A percentile compares a stretch with the other conserved stretches of the same genome.
Evolutionary conservation across 371 early-diverging fungal genomes (phyloP).

Genomic region (Nosema muscidifuracis): DNA sequence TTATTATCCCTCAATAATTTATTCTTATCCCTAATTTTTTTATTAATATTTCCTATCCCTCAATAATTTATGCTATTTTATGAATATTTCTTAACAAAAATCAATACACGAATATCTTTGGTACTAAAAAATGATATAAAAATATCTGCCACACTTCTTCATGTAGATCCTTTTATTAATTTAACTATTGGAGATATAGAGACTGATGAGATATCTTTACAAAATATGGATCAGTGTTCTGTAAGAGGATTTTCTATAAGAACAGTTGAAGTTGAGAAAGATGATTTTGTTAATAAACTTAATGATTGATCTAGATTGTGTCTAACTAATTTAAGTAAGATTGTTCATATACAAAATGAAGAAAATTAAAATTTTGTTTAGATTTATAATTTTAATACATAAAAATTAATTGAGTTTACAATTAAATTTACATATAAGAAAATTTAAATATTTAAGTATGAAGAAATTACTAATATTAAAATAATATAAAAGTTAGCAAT

Average conservation of each 20-base stretch:
- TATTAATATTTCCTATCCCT: background rate
- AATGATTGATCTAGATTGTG: conserved; percentile 23
- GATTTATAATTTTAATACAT: no score
- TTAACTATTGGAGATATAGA: conserved; percentile 72
- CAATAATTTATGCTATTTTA: conserved; percentile 74
- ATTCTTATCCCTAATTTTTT: no score
- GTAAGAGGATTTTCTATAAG: conserved; percentile 49
- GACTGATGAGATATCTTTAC: conserved; percentile 8
- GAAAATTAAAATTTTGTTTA: no score
- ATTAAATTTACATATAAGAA: no score
- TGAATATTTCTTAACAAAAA: conserved; percentile 92
- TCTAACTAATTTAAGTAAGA: background rate
- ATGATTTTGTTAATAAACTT: conserved; percentile 14
- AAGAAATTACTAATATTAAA: no score
- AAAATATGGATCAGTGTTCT: conserved; percentile 12
- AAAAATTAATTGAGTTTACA: no score
- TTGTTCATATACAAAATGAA: no score
- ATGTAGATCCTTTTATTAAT: conserved; percentile 94
- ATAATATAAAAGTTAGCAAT: no score
- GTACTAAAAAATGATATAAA: conserved; percentile 91
- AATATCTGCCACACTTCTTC: conserved; percentile 78
- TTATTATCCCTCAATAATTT: no score
- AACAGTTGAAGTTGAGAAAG: conserved; percentile 15
- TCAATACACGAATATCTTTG: conserved; percentile 85
- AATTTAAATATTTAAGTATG: no score